Evolutionary conservation across 2,329 filamentous ascomycete species (phyloP).

Genomic region (Chaetomiaceae sp.): DNA sequence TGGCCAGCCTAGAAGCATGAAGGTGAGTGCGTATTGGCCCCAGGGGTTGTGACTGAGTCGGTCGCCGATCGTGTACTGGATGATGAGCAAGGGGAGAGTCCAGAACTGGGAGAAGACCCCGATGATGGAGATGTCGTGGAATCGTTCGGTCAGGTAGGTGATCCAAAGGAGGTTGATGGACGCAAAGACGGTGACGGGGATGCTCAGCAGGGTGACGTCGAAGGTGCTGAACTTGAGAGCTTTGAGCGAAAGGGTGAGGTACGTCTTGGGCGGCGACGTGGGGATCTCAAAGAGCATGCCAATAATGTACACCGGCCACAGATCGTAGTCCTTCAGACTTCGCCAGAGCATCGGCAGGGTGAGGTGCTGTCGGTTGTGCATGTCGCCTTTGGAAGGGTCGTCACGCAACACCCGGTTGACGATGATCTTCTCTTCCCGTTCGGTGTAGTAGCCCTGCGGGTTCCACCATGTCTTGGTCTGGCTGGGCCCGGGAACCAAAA

Average conservation of each 20-base stretch:
- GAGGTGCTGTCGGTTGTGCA: conserved; percentile 53
- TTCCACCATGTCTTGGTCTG: conserved; percentile 49
- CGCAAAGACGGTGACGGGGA: conserved; percentile 42
- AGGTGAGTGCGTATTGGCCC: conserved; percentile 35
- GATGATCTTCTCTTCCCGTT: conserved; percentile 55
- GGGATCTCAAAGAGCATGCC: conserved; percentile 44
- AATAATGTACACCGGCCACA: conserved; percentile 51
- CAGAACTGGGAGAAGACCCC: conserved; percentile 37
- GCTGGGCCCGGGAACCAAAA: conserved; percentile 41
- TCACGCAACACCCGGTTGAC: conserved; percentile 56
- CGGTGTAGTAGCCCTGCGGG: conserved; percentile 51
- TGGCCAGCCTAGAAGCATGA: conserved; percentile 40
- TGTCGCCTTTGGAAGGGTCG: conserved; percentile 54
- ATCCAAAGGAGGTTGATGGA: conserved; percentile 42
- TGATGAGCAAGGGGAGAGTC: conserved; percentile 37
- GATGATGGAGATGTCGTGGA: conserved; percentile 35
- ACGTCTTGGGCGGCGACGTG: conserved; percentile 38
- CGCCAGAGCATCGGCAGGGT: conserved; percentile 43
- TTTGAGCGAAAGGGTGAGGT: conserved; percentile 43
- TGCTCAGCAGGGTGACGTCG: conserved; percentile 50
- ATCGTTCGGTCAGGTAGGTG: conserved; percentile 38
- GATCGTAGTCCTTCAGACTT: conserved; percentile 51
- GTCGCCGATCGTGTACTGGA: conserved; percentile 29
- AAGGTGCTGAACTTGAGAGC: conserved; percentile 39
- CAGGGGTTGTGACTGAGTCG: conserved; percentile 27